These are phyloP conservation scores for Trametes punicea DNA, from an alignment of 768 basidiomycete genomes.

Conservation along the genomic window DNA sequence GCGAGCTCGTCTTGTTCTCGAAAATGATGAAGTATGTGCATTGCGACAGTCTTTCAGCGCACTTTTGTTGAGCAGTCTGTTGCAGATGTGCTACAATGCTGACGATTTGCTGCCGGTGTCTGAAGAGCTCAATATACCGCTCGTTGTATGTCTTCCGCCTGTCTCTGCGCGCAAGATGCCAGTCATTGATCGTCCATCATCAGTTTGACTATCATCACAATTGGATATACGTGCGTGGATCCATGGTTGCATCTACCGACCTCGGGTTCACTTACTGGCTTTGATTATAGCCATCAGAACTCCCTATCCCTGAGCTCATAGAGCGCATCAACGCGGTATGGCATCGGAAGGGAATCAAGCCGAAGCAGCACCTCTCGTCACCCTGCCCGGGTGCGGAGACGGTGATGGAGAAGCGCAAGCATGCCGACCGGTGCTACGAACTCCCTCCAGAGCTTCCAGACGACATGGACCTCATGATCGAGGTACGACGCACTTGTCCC, in stretches of 20 bases:
- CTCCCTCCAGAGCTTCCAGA: conserved; percentile 60
- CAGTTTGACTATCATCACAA: conserved; percentile 80
- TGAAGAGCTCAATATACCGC: conserved; percentile 67
- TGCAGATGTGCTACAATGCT: conserved; percentile 79
- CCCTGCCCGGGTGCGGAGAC: conserved; percentile 81
- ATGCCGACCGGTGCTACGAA: conserved; percentile 74
- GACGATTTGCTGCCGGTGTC: conserved; percentile 87
- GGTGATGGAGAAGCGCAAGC: conserved; percentile 83
- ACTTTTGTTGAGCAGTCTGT: neutral
- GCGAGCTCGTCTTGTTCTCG: conserved; percentile 75
- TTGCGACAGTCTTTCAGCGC: neutral
- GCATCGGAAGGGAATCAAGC: conserved; percentile 68
- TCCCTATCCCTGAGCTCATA: conserved; percentile 57
- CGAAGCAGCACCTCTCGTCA: conserved; percentile 92
- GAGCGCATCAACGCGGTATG: conserved; percentile 75
- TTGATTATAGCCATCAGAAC: conserved; percentile 36
- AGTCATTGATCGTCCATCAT: conserved; percentile 29
- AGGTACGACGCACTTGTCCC: conserved; percentile 31
- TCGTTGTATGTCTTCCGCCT: conserved; percentile 37
- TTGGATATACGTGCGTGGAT: conserved; percentile 41
- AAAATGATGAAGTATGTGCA: conserved; percentile 81
- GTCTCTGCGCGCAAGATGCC: conserved; percentile 40
- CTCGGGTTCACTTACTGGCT: too few species aligned
- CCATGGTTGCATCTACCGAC: neutral
- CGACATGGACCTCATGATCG: conserved; percentile 79